These are phyloP conservation scores for Nannizziopsis arthrosporioides DNA, from an alignment of 2,329 filamentous ascomycete genomes.

Conservation along the genomic window DNA sequence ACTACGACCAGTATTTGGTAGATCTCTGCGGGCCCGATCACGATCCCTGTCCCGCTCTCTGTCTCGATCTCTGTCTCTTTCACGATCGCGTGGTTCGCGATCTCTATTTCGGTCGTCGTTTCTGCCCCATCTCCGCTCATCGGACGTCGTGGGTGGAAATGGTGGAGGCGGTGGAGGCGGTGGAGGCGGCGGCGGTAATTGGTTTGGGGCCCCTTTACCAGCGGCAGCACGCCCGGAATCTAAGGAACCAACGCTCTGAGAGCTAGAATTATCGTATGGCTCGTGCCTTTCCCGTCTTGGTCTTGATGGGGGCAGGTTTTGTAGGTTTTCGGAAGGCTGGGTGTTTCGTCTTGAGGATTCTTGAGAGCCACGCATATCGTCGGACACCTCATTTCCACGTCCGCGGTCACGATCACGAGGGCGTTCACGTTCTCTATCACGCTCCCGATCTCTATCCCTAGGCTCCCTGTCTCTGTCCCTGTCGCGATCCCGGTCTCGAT, in stretches of 20 bases:
- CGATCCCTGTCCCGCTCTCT: slow-evolving; percentile 9
- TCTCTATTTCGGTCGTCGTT: slow-evolving; percentile 8
- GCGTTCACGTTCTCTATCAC: slow-evolving; percentile 11
- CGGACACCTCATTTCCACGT: slow-evolving; percentile 8
- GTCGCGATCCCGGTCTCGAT: slow-evolving; percentile 12
- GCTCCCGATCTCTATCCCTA: slow-evolving; percentile 18
- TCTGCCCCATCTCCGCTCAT: slow-evolving; percentile 9
- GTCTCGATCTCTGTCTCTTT: slow-evolving; percentile 18
- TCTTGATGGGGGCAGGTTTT: background rate
- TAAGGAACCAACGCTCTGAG: slow-evolving; percentile 1
- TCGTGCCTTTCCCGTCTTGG: slow-evolving; percentile 10
- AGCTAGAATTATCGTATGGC: slow-evolving; percentile 3
- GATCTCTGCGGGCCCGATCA: slow-evolving; percentile 15
- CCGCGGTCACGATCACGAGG: slow-evolving; percentile 11
- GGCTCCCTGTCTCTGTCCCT: slow-evolving; percentile 8
- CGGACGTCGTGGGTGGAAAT: background rate
- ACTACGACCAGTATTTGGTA: slow-evolving; percentile 4
- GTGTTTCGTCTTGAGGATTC: slow-evolving; percentile 3
- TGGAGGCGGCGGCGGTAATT: background rate
- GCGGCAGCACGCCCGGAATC: background rate
- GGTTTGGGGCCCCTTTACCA: background rate
- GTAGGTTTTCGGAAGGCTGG: background rate
- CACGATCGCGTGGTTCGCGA: slow-evolving; percentile 7
- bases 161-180: slow-evolving; percentile 6
- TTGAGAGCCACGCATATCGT: slow-evolving; percentile 1